phyloP scores from a whole-genome alignment of 345 rosid species.

The Reutealis trisperma region DNA sequence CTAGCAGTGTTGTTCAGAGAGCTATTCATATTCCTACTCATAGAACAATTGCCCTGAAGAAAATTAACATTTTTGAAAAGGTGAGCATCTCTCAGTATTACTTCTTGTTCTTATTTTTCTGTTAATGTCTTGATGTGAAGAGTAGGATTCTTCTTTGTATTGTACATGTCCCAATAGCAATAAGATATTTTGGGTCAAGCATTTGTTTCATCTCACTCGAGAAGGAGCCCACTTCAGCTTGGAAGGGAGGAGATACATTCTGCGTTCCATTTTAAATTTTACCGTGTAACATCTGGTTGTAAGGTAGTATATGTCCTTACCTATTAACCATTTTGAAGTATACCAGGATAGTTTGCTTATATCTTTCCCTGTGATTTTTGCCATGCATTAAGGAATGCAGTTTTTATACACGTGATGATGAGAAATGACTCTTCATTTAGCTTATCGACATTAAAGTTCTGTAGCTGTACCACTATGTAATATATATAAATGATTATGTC shows the following conservation, averaged over 20 bases:
- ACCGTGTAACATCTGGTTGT: neutral
- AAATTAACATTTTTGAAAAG: conserved; percentile 88
- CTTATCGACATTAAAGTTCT: neutral
- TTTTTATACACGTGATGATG: neutral
- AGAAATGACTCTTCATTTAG: neutral
- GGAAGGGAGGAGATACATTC: neutral
- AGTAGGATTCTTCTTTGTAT: neutral
- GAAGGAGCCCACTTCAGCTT: neutral
- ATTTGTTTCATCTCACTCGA: neutral
- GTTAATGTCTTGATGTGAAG: neutral
- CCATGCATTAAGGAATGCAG: neutral
- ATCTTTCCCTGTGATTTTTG: neutral
- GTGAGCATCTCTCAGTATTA: conserved; percentile 28
- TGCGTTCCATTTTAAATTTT: neutral
- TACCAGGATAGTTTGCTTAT: neutral
- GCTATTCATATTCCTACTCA: conserved; percentile 92
- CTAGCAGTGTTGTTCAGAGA: conserved; percentile 97
- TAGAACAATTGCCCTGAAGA: conserved; percentile 84
- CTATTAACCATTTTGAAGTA: neutral
- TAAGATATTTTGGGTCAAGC: neutral
- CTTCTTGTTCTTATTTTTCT: conserved; percentile 12
- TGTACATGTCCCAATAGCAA: neutral
- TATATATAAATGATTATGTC: neutral
- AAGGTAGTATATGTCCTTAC: neutral
- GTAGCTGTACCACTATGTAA: neutral